Conservation (phyloP, 2,329 filamentous ascomycete species). For the Endoconidiophora laricicola region DNA sequence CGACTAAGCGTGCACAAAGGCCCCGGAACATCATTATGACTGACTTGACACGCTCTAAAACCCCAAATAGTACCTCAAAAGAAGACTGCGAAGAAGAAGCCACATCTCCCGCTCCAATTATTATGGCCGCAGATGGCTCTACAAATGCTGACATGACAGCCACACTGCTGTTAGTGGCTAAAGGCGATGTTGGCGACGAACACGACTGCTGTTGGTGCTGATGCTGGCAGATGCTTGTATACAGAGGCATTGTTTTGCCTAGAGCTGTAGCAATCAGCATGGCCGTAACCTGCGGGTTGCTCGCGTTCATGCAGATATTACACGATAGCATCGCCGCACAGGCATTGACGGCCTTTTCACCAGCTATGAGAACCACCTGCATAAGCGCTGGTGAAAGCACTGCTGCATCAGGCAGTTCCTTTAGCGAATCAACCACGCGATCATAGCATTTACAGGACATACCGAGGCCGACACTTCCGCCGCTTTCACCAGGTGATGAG, state of each 20-base stretch:
- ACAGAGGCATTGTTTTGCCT: constrained; percentile 23
- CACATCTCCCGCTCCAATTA: too few relatives aligned
- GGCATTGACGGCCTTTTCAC: constrained; percentile 31
- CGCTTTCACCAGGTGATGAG: not conserved
- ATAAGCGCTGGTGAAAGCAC: constrained; percentile 24
- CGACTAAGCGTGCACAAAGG: too few relatives aligned
- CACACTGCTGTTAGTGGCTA: too few relatives aligned
- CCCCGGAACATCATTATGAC: too few relatives aligned
- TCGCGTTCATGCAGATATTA: constrained; percentile 26
- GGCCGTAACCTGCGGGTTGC: constrained; percentile 26
- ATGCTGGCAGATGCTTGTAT: not conserved
- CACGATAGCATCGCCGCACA: constrained; percentile 32
- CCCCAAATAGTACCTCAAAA: too few relatives aligned
- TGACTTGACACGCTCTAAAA: too few relatives aligned
- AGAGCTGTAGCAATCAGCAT: constrained; percentile 35
- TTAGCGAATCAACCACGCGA: constrained; percentile 25
- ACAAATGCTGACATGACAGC: not conserved
- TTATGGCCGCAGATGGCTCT: not conserved
- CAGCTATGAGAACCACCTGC: constrained; percentile 28
- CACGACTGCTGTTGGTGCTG: not conserved
- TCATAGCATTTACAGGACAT: not conserved
- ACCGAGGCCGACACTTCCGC: not conserved
- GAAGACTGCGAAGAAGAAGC: too few relatives aligned
- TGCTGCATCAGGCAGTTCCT: constrained; percentile 30
- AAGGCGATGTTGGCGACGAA: constrained; percentile 1